phyloP scores from a whole-genome alignment of 257 asterid species.

The Solanum bulbocastanum region DNA sequence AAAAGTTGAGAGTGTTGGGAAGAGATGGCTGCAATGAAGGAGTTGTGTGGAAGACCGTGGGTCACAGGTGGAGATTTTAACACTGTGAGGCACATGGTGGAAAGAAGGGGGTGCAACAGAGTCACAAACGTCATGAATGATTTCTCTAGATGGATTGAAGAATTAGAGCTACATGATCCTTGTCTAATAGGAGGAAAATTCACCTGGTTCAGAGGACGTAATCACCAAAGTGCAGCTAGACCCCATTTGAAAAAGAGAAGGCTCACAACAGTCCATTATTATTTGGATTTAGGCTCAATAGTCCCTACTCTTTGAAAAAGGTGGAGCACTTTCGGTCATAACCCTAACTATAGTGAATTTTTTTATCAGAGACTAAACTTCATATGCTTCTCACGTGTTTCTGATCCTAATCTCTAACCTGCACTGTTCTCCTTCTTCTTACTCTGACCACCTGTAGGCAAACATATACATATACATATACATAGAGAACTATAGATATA shows the following conservation, averaged over 20 bases:
- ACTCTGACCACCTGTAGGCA: background rate
- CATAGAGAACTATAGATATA: background rate
- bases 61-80: no score
- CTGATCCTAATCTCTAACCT: background rate
- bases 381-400: background rate
- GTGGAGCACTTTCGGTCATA: background rate
- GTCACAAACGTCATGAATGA: no score
- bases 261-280: background rate
- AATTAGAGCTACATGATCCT: no score
- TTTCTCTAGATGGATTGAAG: no score
- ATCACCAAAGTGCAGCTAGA: no score
- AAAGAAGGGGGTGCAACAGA: no score
- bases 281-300: background rate
- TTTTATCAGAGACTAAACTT: background rate
- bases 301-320: background rate
- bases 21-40: no score
- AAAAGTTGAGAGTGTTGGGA: no score
- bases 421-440: background rate
- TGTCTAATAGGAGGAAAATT: no score
- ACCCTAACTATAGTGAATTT: background rate
- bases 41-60: no score
- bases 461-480: background rate
- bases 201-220: no score
- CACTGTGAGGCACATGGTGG: no score
- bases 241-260: background rate